Percentiles rank a stretch among this genome's conserved stretches.
Evolutionary conservation across 2,329 filamentous ascomycete genomes (phyloP).

Genomic region (Diaporthe capsici): DNA sequence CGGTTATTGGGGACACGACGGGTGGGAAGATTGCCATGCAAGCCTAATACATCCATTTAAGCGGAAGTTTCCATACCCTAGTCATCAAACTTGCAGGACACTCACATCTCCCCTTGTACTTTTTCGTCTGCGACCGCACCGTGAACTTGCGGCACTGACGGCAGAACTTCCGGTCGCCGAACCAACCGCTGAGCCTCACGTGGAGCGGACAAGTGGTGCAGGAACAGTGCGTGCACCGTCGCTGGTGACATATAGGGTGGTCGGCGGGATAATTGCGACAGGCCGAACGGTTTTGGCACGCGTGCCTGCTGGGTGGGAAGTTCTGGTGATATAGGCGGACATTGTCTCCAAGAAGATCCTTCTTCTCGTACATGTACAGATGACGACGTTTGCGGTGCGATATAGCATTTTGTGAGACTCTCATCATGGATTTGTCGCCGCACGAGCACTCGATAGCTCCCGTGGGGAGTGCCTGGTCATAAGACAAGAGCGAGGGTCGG

Average conservation of each 20-base stretch:
- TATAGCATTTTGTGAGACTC: background rate
- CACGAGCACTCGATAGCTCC: background rate
- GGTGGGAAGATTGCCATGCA: background rate
- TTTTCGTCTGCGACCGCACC: background rate
- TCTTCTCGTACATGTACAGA: background rate
- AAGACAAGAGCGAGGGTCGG: background rate
- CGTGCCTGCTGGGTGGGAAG: background rate
- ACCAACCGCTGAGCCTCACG: background rate
- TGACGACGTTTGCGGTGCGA: background rate
- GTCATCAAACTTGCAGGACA: background rate
- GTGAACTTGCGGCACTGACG: background rate
- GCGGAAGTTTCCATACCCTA: background rate
- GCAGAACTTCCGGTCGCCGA: background rate
- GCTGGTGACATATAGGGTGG: background rate
- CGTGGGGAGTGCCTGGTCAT: background rate
- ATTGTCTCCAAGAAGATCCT: no score
- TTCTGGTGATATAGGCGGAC: background rate
- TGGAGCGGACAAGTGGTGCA: background rate
- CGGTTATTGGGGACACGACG: background rate
- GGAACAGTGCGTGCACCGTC: background rate
- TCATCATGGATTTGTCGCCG: background rate
- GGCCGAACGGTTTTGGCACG: no score
- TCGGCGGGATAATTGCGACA: background rate
- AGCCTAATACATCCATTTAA: no score
- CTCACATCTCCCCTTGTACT: background rate